Base-by-base conservation (phyloP, 176 grass and related monocot species). In the Carex scoparia region DNA sequence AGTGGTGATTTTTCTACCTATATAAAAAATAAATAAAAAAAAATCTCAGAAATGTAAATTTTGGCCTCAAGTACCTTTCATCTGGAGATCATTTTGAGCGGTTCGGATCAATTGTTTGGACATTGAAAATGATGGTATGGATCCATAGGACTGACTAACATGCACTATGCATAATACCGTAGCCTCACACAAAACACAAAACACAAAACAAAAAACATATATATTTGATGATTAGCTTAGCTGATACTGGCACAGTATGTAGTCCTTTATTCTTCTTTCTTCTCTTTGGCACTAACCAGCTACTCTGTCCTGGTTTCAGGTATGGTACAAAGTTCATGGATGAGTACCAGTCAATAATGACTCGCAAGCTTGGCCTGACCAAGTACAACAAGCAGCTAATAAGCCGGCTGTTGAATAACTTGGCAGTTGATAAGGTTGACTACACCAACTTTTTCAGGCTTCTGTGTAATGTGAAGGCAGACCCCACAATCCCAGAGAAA, bases 291-390 rank as follows among this genome's bases (percentile, higher is more conserved):
- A 5, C n/a, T 53, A 27, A 81, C 58, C 4, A 63, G 62, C 56
- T 81, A 13, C 5, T 74, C 70, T 81, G 14, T 74, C 1, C 23
- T 61, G 65, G 9, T 81, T 90, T 51, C 78, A 98, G 95, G 76
- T 98, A 98, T 85, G 96, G 89, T 67, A 94, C 90, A 11, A 98
- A 94, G 65, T 98, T 98, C 88, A 98, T 98, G 93, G 96, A 95
- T 68, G 96, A 98, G 68, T 98, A 95, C 81, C 96, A 98, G 87
- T 94, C 89, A 82, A 92, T 95, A 87, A 98, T 98, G 96, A 94
- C 96, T 51, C 90, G 60, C 80, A 98, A 98, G 79, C 83, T 98
- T 32, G 96, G 96, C 63, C 55, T 98, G 77, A 53, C 86, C 9
- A 95, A 98, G 79, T 98, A 98, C 66, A 98, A 94, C 70, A 98